phyloP scores from a whole-genome alignment of 2,329 filamentous ascomycete species.

The Fusarium hainanense region DNA sequence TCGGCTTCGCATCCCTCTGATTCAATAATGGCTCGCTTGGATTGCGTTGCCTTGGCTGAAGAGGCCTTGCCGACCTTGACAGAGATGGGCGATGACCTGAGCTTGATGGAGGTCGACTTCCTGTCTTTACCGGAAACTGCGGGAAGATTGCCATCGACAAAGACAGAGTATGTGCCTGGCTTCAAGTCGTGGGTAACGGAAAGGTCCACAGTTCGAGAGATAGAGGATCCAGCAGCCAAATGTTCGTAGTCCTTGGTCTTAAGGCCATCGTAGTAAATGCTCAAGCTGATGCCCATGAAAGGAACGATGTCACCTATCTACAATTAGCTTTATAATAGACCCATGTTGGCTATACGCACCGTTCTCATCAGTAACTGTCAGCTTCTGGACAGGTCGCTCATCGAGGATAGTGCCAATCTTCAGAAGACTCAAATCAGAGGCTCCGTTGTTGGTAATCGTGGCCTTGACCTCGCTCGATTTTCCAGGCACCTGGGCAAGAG shows the following conservation, averaged over 20 bases:
- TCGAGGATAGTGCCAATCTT: constrained; percentile 33
- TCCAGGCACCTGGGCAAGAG: background rate
- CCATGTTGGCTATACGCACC: background rate
- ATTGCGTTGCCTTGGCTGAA: background rate
- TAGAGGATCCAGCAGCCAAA: constrained; percentile 14
- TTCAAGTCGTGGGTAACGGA: constrained; percentile 19
- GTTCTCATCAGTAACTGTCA: constrained; percentile 4
- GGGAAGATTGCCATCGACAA: constrained; percentile 16
- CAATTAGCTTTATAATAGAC: background rate
- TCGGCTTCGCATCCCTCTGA: constrained; percentile 8
- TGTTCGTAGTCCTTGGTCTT: constrained; percentile 13
- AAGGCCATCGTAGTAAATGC: constrained; percentile 28
- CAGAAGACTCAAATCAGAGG: constrained; percentile 7
- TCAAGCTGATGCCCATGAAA: constrained; percentile 29
- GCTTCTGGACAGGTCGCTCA: constrained; percentile 25
- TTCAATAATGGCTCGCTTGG: constrained; percentile 13
- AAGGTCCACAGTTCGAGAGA: constrained; percentile 17
- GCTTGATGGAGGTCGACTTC: background rate
- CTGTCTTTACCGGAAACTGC: background rate
- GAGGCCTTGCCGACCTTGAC: constrained; percentile 18
- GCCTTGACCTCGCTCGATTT: constrained; percentile 12
- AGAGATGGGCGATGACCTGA: constrained; percentile 15
- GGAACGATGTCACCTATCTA: background rate
- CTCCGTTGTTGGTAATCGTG: constrained; percentile 11
- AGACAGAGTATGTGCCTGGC: constrained; percentile 19